These are phyloP conservation scores for Rhinocladiella similis DNA, from an alignment of 2,329 filamentous ascomycete species.

Conservation along the genomic window DNA sequence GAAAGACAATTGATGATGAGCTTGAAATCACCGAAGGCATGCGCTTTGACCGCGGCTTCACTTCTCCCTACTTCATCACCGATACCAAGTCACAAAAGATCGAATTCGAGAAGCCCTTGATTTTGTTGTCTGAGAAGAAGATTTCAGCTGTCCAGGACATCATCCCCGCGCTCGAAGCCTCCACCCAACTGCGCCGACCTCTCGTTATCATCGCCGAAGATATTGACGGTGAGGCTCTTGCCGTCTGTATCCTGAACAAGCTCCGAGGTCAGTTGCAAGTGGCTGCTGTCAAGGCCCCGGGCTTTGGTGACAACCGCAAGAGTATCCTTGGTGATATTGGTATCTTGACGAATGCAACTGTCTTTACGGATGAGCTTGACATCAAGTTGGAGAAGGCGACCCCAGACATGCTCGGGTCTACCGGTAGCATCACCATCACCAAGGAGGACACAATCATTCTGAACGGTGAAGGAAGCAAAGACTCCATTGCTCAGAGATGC, in stretches of 20 bases:
- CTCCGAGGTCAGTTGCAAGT: constrained; percentile 99
- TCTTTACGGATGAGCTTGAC: constrained; percentile 98
- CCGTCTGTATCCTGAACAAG: constrained; percentile 99
- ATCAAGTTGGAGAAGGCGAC: constrained; percentile 99
- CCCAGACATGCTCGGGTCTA: constrained; percentile 91
- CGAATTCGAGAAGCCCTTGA: constrained; percentile 98
- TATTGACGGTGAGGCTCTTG: constrained; percentile 96
- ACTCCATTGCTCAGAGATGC: constrained; percentile 88
- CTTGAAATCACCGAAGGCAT: constrained; percentile 99
- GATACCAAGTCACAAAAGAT: constrained; percentile 98
- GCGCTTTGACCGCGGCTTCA: constrained; percentile 98
- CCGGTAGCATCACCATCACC: constrained; percentile 98
- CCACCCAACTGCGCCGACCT: constrained; percentile 89
- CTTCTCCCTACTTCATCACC: constrained; percentile 99
- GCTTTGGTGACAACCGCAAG: constrained; percentile 99
- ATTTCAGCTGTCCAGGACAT: constrained; percentile 99
- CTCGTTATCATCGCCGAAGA: constrained; percentile 99
- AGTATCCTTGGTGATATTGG: constrained; percentile 96
- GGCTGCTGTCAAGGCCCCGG: constrained; percentile 96
- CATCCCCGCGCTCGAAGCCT: constrained; percentile 94
- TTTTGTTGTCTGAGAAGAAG: constrained; percentile 99
- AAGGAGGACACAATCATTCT: constrained; percentile 99
- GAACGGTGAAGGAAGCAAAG: constrained; percentile 95
- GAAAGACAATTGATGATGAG: constrained; percentile 97
- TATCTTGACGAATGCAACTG: constrained; percentile 92